Evolutionary conservation across 73 alveolate species (phyloP).

Genomic region (Paramecium octaurelia): DNA sequence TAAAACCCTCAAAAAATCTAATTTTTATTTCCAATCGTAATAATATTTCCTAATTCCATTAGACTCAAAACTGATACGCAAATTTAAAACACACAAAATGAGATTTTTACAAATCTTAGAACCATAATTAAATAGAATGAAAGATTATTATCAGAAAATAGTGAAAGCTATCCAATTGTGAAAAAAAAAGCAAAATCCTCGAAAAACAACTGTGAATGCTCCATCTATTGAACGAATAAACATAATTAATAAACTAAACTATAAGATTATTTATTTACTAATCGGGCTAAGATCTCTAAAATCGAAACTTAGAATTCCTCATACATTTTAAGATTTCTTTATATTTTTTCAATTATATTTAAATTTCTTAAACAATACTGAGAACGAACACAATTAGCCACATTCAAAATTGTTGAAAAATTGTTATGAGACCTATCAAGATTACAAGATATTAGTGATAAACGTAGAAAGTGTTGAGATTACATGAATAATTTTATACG

Average conservation of each 20-base stretch:
- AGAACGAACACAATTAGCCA: neutral
- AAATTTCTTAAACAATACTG: neutral
- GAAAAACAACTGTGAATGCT: neutral
- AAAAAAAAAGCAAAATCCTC: neutral
- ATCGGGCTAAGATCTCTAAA: neutral
- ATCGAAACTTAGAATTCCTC: neutral
- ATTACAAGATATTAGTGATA: neutral
- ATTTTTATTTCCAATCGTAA: constrained; percentile 10
- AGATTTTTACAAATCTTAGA: neutral
- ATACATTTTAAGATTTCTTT: neutral
- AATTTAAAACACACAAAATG: neutral
- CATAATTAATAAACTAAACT: neutral
- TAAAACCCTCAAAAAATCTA: neutral
- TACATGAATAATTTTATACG: neutral
- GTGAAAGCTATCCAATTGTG: neutral
- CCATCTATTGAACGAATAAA: neutral
- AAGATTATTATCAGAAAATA: neutral
- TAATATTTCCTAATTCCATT: neutral
- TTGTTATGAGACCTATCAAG: neutral
- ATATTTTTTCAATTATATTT: neutral
- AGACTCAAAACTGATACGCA: neutral
- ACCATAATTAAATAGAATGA: neutral
- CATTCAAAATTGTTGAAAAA: neutral
- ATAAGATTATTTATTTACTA: neutral
- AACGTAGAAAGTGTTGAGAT: neutral